Base-by-base conservation (phyloP, 805 yeast species). In the Kuraishia floccosa region DNA sequence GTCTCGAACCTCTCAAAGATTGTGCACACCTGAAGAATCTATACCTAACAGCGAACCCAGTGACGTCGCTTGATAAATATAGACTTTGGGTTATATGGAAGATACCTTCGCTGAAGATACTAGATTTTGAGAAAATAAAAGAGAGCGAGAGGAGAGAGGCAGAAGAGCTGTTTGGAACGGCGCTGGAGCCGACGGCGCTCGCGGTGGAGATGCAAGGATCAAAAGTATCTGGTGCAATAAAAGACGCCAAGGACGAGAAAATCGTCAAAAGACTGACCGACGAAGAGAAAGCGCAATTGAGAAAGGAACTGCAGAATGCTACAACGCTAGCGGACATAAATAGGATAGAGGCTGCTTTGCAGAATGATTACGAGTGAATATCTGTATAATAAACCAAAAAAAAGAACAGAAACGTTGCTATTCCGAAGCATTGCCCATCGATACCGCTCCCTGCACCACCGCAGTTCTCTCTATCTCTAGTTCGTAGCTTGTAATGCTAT, bases 321-420 rank as follows among this genome's bases (percentile, higher is more conserved):
- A 64, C 73, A 4, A 72, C 76, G 31, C 47, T 87, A 35, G 81
- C 68, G 5, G 96, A 87, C 39, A 81, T 86, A 5, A 81, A 76
- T 35, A 56, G 71, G 30, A 68, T 86, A 16, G 93, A 84, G 47
- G 57, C 53, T 17, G 59, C 70, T 14, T 54, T 80, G 27, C 52
- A 53, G 33, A 54, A 48, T 21, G 74, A 63, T 36, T 12, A 14
- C 16, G n/a, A 18, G 8, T 21, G 15, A 21, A 26, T 15, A 10
- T 17, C 5, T 25, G 16, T 12, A 19, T 10, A 7, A 19, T 19
- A 19, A 19, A 19, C 10, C 9, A 19, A 7, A 10, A 19, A 10
- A 7, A 19, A 7, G 9, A 19, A 19, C 7, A 19, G 22, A 19
- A 19, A 19, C n/a, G n/a, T n/a, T n/a, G n/a, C n/a, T n/a, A n/a